phyloP scores from a whole-genome alignment of 169 alveolate genomes.

The Eimeria sp. region DNA sequence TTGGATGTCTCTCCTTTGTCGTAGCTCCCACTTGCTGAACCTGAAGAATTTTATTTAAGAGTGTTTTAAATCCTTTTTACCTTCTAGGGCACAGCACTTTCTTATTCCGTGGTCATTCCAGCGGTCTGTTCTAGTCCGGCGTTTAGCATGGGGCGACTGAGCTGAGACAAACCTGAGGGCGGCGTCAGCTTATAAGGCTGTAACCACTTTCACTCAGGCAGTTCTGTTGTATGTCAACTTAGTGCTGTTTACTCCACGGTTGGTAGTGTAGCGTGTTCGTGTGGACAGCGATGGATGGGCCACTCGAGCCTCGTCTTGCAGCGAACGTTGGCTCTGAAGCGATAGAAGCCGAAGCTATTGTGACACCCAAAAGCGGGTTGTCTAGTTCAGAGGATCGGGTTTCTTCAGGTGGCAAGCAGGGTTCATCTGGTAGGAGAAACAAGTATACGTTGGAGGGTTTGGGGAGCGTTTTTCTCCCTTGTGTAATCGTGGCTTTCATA shows the following conservation, averaged over 20 bases:
- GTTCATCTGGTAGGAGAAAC: background rate
- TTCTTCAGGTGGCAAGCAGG: background rate
- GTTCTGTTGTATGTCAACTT: background rate
- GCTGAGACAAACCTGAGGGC: background rate
- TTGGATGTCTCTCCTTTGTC: too few species aligned
- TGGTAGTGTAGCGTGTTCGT: background rate
- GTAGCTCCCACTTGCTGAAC: background rate
- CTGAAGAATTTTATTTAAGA: background rate
- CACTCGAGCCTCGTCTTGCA: background rate
- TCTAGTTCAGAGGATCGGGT: background rate
- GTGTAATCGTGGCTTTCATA: background rate
- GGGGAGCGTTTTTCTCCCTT: background rate
- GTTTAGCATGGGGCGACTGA: background rate
- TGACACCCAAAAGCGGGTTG: background rate
- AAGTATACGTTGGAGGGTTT: background rate
- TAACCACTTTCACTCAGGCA: background rate
- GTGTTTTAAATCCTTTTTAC: background rate
- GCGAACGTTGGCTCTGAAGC: background rate
- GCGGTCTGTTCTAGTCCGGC: background rate
- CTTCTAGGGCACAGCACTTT: background rate
- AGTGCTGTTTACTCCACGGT: background rate
- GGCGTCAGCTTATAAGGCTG: background rate
- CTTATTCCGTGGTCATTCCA: background rate
- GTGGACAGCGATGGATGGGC: background rate
- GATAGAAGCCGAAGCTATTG: background rate